Percentiles rank a stretch among this genome's conserved stretches.
These are phyloP conservation scores for Hypoxylon lenormandii DNA, from an alignment of 495 filamentous ascomycete species.

Conservation along the genomic window DNA sequence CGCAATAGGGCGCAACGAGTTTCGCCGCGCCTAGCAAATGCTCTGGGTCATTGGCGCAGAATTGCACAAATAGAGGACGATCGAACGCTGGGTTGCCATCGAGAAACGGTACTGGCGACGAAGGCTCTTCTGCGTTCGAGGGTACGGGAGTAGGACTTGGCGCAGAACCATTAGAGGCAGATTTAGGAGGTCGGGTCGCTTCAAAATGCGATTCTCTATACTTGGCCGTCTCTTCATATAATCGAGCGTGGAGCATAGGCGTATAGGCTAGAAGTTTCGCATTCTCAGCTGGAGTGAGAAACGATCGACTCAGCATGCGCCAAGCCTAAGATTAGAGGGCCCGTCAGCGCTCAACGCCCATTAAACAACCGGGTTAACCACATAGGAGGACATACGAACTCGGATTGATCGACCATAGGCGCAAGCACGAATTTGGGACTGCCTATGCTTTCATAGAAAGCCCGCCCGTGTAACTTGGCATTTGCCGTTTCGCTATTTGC, in stretches of 20 bases:
- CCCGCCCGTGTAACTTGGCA: conserved; percentile 80
- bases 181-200: conserved; percentile 58
- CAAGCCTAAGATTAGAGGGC: conserved; percentile 72
- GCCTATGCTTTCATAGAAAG: conserved; percentile 93
- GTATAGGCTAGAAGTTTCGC: conserved; percentile 81
- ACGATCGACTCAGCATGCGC: conserved; percentile 93
- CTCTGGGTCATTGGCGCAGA: conserved; percentile 90
- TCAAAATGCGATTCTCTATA: conserved; percentile 84
- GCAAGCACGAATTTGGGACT: conserved; percentile 89
- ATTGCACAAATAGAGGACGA: conserved; percentile 92
- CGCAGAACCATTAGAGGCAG: conserved; percentile 29
- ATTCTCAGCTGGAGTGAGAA: conserved; percentile 72
- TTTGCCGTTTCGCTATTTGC: conserved; percentile 29
- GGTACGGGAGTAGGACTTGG: conserved; percentile 30
- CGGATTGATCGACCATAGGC: conserved; percentile 98
- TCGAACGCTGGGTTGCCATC: conserved; percentile 88
- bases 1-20: conserved; percentile 82
- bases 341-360: conserved; percentile 27
- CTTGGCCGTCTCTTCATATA: conserved; percentile 78
- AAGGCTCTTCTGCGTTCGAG: conserved; percentile 13
- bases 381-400: conserved; percentile 76
- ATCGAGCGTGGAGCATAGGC: conserved; percentile 92
- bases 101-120: conserved; percentile 63
- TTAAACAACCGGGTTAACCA: not conserved
- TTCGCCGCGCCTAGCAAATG: conserved; percentile 80